phyloP scores from a whole-genome alignment of 768 basidiomycete genomes.

The Trichaptum fuscoviolaceum region DNA sequence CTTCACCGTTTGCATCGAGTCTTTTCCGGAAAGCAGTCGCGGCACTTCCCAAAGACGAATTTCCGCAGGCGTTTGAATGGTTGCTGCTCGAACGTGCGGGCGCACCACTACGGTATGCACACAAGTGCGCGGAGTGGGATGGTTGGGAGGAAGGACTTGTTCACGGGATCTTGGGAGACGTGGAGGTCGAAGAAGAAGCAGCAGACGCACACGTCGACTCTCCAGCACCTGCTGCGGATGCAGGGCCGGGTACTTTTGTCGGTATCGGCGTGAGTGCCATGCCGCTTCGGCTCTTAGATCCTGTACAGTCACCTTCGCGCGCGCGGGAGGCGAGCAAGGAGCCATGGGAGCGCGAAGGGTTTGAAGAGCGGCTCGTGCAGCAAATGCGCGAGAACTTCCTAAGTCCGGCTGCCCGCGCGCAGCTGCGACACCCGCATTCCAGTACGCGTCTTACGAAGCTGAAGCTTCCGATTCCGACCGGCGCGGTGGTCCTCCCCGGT shows the following conservation, averaged over 20 bases:
- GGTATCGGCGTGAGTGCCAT: not conserved
- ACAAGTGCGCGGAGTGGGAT: slow-evolving; percentile 83
- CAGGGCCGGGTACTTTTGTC: not conserved
- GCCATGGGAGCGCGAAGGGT: not conserved
- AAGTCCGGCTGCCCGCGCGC: not conserved
- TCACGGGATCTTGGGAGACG: slow-evolving; percentile 70
- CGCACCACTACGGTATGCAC: slow-evolving; percentile 63
- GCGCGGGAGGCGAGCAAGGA: not conserved
- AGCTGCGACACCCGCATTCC: not conserved
- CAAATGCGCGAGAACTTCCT: not conserved
- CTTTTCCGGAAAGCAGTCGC: slow-evolving; percentile 64
- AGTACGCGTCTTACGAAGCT: slow-evolving; percentile 2
- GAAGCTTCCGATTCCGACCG: not conserved
- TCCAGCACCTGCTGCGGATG: not conserved
- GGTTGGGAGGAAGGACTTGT: slow-evolving; percentile 88
- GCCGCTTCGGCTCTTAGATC: not conserved
- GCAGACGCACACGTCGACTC: slow-evolving; percentile 17
- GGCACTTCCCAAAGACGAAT: slow-evolving; percentile 35
- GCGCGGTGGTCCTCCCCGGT: slow-evolving; percentile 1
- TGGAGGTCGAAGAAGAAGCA: slow-evolving; percentile 37
- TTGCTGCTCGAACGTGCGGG: slow-evolving; percentile 66
- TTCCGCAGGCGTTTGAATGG: slow-evolving; percentile 58
- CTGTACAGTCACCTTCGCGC: not conserved
- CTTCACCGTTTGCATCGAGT: slow-evolving; percentile 67
- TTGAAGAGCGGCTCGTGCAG: not conserved